A percentile compares a stretch with the other conserved stretches of the same genome.
These are phyloP conservation scores for Scolecobasidium constrictum DNA, from an alignment of 2,329 filamentous ascomycete genomes.

Conservation along the genomic window DNA sequence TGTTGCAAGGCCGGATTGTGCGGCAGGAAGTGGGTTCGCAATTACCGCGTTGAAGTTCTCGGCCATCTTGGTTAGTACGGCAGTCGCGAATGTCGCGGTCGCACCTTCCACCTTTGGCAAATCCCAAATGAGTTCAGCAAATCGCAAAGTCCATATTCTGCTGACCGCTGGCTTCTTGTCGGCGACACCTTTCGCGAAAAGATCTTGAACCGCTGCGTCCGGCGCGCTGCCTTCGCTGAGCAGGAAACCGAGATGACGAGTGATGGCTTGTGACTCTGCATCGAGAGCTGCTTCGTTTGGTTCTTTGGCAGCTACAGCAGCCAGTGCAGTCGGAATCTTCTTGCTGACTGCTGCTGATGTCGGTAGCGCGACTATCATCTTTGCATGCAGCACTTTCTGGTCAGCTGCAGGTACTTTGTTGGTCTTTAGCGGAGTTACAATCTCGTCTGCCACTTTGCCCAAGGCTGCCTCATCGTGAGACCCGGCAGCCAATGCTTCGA, in stretches of 20 bases:
- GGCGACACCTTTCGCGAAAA: slow-evolving; percentile 66
- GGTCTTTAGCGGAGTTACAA: slow-evolving; percentile 67
- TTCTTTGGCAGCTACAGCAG: slow-evolving; percentile 66
- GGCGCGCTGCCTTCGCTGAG: slow-evolving; percentile 51
- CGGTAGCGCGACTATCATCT: slow-evolving; percentile 61
- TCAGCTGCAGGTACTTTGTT: slow-evolving; percentile 79
- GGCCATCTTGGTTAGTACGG: slow-evolving; percentile 45
- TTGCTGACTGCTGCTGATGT: slow-evolving; percentile 51
- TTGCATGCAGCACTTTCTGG: slow-evolving; percentile 70
- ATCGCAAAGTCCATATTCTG: slow-evolving; percentile 67
- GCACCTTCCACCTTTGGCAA: slow-evolving; percentile 36
- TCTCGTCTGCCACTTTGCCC: slow-evolving; percentile 62
- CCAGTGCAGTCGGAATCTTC: slow-evolving; percentile 56
- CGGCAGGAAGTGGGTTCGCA: slow-evolving; percentile 65
- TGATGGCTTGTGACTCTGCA: slow-evolving; percentile 63
- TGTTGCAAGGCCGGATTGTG: slow-evolving; percentile 73
- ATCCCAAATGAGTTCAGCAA: slow-evolving; percentile 59
- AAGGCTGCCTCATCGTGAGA: slow-evolving; percentile 49
- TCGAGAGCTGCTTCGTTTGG: slow-evolving; percentile 74
- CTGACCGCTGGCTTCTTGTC: slow-evolving; percentile 76
- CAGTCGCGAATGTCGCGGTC: slow-evolving; percentile 33
- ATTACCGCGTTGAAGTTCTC: slow-evolving; percentile 68
- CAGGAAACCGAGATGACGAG: slow-evolving; percentile 51
- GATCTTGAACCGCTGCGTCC: slow-evolving; percentile 56
- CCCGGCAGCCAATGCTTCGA: slow-evolving; percentile 55